Evolutionary conservation across 495 filamentous ascomycete genomes (phyloP).

Genomic region (Aspergillus ellipticus): DNA sequence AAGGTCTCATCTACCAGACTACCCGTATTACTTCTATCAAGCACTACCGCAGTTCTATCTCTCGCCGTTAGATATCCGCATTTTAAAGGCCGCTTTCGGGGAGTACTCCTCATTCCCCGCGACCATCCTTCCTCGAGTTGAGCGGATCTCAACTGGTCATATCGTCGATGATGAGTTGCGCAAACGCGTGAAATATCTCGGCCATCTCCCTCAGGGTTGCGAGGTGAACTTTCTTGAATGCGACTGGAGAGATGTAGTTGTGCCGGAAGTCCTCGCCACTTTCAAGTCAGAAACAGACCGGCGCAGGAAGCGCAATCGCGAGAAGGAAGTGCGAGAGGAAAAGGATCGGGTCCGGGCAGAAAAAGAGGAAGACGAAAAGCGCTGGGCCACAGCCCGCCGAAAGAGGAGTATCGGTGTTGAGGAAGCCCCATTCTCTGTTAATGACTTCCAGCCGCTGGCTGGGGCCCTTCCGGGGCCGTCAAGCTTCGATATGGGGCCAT

Average conservation of each 20-base stretch:
- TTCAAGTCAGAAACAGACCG: conserved; percentile 77
- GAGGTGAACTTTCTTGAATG: conserved; percentile 94
- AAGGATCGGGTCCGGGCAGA: conserved; percentile 86
- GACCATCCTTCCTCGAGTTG: conserved; percentile 84
- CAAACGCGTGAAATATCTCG: conserved; percentile 83
- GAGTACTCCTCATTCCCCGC: conserved; percentile 81
- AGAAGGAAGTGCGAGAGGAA: conserved; percentile 87
- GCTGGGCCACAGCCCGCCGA: conserved; percentile 52
- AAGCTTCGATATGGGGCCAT: conserved; percentile 39
- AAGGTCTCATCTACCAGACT: conserved; percentile 28
- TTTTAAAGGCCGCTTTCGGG: conserved; percentile 85
- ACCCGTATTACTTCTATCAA: conserved; percentile 81
- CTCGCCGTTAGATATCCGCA: conserved; percentile 90
- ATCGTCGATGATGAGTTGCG: conserved; percentile 86
- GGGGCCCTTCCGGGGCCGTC: conserved; percentile 38
- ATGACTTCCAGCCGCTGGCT: conserved; percentile 66
- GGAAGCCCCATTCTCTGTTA: conserved; percentile 41
- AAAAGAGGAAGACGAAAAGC: conserved; percentile 67
- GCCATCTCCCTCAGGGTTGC: conserved; percentile 87
- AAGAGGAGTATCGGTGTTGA: conserved; percentile 36
- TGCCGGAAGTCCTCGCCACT: conserved; percentile 64
- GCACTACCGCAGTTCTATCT: conserved; percentile 88
- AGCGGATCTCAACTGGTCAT: conserved; percentile 87
- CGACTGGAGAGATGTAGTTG: conserved; percentile 91
- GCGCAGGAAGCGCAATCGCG: conserved; percentile 71